Evolutionary conservation across 140 eudicot species (phyloP).

Genomic region (Oenanthe javanica): DNA sequence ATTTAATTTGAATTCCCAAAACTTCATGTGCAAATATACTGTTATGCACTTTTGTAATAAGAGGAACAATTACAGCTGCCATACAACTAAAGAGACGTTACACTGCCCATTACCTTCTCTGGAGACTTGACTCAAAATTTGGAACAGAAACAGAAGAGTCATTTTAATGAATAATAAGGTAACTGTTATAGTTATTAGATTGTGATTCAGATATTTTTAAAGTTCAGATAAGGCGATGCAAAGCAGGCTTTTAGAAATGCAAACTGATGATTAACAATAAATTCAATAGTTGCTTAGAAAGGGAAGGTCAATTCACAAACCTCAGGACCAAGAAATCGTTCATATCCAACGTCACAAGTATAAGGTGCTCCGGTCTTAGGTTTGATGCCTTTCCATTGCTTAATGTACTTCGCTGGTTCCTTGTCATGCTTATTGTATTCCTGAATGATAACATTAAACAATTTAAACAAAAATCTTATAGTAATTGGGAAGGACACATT

Average conservation of each 20-base stretch:
- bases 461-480: not conserved
- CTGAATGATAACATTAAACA: conserved; percentile 23
- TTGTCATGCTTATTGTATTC: conserved; percentile 98
- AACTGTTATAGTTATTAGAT: not conserved
- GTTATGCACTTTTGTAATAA: not conserved
- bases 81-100: not conserved
- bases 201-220: not conserved
- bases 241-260: not conserved
- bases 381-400: conserved; percentile 95
- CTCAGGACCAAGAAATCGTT: conserved; percentile 99
- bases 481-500: not conserved
- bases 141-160: not conserved
- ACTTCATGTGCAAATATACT: not conserved
- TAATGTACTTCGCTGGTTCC: conserved; percentile 83
- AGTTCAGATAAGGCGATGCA: not conserved
- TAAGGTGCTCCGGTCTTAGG: conserved; percentile 96
- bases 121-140: not conserved
- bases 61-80: not conserved
- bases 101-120: not conserved
- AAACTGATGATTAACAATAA: not conserved
- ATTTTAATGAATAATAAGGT: not conserved
- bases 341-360: conserved; percentile 95
- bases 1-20: not conserved
- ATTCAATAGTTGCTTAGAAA: not conserved
- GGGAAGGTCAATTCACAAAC: conserved; percentile 24